Conservation (phyloP, 1,139 yeast genomes). For the Candida sp. region DNA sequence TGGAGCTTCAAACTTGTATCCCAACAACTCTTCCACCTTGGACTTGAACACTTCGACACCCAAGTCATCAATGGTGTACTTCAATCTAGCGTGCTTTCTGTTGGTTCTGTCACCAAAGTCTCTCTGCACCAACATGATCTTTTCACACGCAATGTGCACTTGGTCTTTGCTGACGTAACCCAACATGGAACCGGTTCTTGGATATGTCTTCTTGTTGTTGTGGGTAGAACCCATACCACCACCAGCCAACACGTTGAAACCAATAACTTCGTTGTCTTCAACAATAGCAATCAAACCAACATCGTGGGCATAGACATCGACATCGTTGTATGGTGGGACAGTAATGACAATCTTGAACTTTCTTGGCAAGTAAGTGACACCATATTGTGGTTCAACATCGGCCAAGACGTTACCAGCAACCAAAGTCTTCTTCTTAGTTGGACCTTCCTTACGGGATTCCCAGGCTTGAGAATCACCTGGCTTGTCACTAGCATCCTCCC, state of each 20-base stretch:
- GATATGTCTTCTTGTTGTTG: constrained; percentile 95
- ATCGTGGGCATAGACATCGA: constrained; percentile 96
- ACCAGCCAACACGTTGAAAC: constrained; percentile 91
- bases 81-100: constrained; percentile 97
- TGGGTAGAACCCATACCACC: constrained; percentile 99
- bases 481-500: constrained; percentile 76
- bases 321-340: constrained; percentile 97
- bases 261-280: constrained; percentile 65
- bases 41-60: constrained; percentile 81
- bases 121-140: constrained; percentile 92
- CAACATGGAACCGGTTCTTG: constrained; percentile 88
- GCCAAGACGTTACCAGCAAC: constrained; percentile 89
- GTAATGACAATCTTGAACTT: constrained; percentile 95
- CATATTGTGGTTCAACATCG: constrained; percentile 88
- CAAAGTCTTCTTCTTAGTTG: constrained; percentile 76
- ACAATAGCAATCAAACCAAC: constrained; percentile 92
- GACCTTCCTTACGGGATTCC: constrained; percentile 78
- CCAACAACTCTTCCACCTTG: constrained; percentile 85
- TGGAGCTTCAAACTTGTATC: constrained; percentile 72
- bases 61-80: constrained; percentile 94
- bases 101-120: constrained; percentile 95
- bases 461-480: constrained; percentile 72
- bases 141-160: constrained; percentile 82
- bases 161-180: constrained; percentile 77
- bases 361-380: constrained; percentile 90